Base-by-base conservation (phyloP, 345 rosid genomes). In the Citrus mangshanensis region DNA sequence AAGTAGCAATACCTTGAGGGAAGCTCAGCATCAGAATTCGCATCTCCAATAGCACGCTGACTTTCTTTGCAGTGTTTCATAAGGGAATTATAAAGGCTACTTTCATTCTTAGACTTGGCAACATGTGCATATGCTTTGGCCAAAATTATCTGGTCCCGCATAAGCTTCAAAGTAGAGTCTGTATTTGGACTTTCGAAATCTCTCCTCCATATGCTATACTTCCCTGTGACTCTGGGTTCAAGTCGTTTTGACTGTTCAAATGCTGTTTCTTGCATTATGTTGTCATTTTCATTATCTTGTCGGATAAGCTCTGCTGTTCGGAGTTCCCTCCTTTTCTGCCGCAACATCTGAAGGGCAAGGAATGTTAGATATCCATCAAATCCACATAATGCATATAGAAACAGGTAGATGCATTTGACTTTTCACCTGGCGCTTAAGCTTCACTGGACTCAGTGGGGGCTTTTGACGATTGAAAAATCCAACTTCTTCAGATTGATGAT, bases 81-180 rank as follows among this genome's bases (percentile, higher is more conserved):
- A 81, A 93, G 91, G 78, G 92, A 88, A 74, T 79, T 75, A 61
- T 89, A 93, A 49, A 94, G 91, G 61, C 46, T 74, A 74, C 78
- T 87, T 68, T 90, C 87, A 75, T 92, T 90, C 80, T 86, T 89
- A 19, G 94, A 86, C 83, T 87, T 92, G 82, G 98, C 98, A 74
- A 94, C 87, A 74, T 91, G 88, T 77, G 98, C 94, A 89, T 96
- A 94, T 62, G 94, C 97, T 86, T 93, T 94, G 28, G 95, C 97
- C 98, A 94, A 91, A 76, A 94, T 93, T 80, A 94, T 88, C 89
- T 96, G 99, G 89, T 96, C 98, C 46, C 95, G 89, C 93, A 94
- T 94, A 77, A 96, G 95, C 81, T 90, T 94, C 88, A 94, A 86
- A 30, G 87, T 88, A 72, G 98, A 84, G 84, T 90, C 99, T 66